A percentile compares a stretch with the other conserved stretches of the same genome.
Evolutionary conservation across 306 rosid genomes (phyloP).

Genomic region (Coriaria nepalensis): DNA sequence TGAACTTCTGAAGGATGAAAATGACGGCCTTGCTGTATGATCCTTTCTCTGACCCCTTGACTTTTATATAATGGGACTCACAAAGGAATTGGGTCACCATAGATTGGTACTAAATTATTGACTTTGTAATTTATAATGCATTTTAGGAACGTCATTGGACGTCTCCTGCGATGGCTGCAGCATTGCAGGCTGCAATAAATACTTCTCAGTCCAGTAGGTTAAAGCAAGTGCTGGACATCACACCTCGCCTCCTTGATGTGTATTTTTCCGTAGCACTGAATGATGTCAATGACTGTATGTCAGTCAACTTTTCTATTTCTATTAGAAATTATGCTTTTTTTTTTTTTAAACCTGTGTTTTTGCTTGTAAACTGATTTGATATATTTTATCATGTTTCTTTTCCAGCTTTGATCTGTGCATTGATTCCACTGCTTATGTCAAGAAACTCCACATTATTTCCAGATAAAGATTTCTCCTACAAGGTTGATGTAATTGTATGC

Average conservation of each 20-base stretch:
- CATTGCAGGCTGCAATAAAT: constrained; percentile 47
- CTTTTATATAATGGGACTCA: neutral
- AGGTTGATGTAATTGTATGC: constrained; percentile 30
- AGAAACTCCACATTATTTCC: constrained; percentile 75
- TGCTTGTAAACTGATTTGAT: neutral
- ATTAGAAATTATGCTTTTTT: constrained; percentile 10
- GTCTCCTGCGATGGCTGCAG: constrained; percentile 68
- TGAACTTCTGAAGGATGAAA: constrained; percentile 92
- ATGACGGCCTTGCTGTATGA: constrained; percentile 87
- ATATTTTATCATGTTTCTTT: constrained; percentile 13
- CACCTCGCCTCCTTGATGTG: constrained; percentile 65
- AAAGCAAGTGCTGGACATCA: constrained; percentile 45
- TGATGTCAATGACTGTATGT: constrained; percentile 71
- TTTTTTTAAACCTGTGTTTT: neutral
- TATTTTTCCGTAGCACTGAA: constrained; percentile 62
- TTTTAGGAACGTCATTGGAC: constrained; percentile 93
- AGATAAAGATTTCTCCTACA: constrained; percentile 59
- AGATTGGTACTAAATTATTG: neutral
- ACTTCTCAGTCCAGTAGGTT: constrained; percentile 71
- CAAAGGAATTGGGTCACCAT: neutral
- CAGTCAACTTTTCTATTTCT: constrained; percentile 11
- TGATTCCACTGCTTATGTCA: constrained; percentile 83
- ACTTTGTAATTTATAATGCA: constrained; percentile 13
- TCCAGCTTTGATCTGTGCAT: constrained; percentile 90
- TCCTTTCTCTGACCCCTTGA: constrained; percentile 10